These are phyloP conservation scores for Cryptosporidium tyzzeri DNA, from an alignment of 169 alveolate genomes.

Conservation along the genomic window DNA sequence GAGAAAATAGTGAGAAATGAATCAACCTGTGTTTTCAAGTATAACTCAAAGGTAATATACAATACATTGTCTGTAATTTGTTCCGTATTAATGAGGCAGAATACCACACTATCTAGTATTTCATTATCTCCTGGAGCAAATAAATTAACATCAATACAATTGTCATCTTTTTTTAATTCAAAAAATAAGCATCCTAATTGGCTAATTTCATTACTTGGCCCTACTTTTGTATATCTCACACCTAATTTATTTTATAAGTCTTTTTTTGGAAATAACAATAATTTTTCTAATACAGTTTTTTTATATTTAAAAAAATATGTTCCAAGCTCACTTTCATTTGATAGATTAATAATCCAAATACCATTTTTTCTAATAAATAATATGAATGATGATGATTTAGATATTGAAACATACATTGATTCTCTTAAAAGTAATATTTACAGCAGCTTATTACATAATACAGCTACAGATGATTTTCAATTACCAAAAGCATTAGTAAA, in stretches of 20 bases:
- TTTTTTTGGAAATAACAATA: neutral
- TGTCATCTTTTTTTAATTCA: neutral
- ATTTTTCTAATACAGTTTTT: neutral
- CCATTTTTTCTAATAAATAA: slow-evolving; percentile 13
- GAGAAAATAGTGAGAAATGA: neutral
- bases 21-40: neutral
- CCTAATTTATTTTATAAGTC: slow-evolving; percentile 56
- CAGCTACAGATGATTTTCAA: neutral
- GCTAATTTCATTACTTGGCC: slow-evolving; percentile 28
- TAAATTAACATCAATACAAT: neutral
- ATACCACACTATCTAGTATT: slow-evolving; percentile 57
- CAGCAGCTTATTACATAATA: neutral
- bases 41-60: slow-evolving; percentile 28
- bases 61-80: slow-evolving; percentile 4
- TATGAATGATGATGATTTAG: neutral
- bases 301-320: slow-evolving; percentile 5
- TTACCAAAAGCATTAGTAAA: slow-evolving; percentile 58
- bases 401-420: neutral
- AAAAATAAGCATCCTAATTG: slow-evolving; percentile 7
- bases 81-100: slow-evolving; percentile 48
- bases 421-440: slow-evolving; percentile 3
- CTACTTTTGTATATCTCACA: slow-evolving; percentile 35
- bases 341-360: slow-evolving; percentile 30
- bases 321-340: slow-evolving; percentile 55
- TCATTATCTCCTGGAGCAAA: slow-evolving; percentile 54